Conservation (phyloP, 2,329 filamentous ascomycete species). For the Rhynchosporium agropyri region DNA sequence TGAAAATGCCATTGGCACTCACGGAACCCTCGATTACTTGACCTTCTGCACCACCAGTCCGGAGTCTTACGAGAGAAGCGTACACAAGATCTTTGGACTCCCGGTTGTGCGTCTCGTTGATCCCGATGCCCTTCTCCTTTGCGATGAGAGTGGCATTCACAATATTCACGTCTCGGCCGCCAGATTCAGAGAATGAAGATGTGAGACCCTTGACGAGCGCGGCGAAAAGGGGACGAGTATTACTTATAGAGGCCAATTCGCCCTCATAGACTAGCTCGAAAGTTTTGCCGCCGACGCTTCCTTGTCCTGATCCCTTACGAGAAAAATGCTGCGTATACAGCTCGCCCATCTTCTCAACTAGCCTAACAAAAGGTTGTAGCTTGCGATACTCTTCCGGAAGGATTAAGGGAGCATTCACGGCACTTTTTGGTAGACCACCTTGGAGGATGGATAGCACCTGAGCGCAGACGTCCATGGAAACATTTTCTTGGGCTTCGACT, state of each 20-base stretch:
- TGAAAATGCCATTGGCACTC: constrained; percentile 64
- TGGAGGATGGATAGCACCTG: constrained; percentile 75
- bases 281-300: constrained; percentile 58
- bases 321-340: constrained; percentile 78
- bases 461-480: constrained; percentile 79
- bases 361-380: constrained; percentile 72
- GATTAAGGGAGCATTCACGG: constrained; percentile 81
- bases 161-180: constrained; percentile 74
- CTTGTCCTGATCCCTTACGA: constrained; percentile 36
- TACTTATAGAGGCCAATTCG: constrained; percentile 69
- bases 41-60: constrained; percentile 46
- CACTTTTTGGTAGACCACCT: constrained; percentile 72
- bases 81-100: constrained; percentile 66
- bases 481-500: constrained; percentile 81
- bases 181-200: constrained; percentile 66
- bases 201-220: constrained; percentile 78
- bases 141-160: constrained; percentile 79
- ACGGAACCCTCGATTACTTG: constrained; percentile 67
- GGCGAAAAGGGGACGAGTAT: constrained; percentile 78
- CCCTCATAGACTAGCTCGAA: constrained; percentile 81
- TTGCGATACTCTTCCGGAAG: constrained; percentile 79
- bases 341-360: constrained; percentile 78
- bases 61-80: constrained; percentile 70
- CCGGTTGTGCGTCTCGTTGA: constrained; percentile 72
- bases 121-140: constrained; percentile 74